phyloP scores from a whole-genome alignment of 257 asterid species.

The Nicotiana tabacum region DNA sequence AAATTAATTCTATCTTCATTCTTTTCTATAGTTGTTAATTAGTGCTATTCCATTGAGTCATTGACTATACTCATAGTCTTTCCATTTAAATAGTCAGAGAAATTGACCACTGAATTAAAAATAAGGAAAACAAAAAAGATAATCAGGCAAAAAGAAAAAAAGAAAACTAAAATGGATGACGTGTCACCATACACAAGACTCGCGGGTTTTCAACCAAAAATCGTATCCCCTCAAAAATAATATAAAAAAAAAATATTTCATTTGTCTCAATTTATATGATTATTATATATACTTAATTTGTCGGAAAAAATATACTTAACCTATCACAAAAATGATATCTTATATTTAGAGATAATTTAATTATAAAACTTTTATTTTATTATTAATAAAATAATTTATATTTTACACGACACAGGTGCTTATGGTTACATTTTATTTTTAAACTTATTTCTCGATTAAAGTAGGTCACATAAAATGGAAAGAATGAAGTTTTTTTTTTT shows the following conservation, averaged over 20 bases:
- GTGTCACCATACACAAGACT: conserved; percentile 2
- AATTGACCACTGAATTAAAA: neutral
- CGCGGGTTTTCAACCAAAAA: conserved; percentile 7
- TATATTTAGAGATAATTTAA: too few species aligned
- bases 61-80: neutral
- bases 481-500: too few species aligned
- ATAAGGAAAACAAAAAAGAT: neutral
- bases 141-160: neutral
- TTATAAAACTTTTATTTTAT: too few species aligned
- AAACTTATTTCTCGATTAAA: too few species aligned
- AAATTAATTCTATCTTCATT: neutral
- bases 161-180: neutral
- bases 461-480: too few species aligned
- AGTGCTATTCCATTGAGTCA: neutral
- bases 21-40: neutral
- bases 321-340: too few species aligned
- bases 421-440: too few species aligned
- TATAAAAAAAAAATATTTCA: neutral
- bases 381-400: too few species aligned
- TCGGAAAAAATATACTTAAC: too few species aligned
- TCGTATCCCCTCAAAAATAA: neutral
- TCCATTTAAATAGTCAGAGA: neutral
- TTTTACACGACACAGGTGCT: too few species aligned
- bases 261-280: too few species aligned
- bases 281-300: too few species aligned